phyloP scores from a whole-genome alignment of 2,329 filamentous ascomycete species.

The Thielaviopsis cerberus region DNA sequence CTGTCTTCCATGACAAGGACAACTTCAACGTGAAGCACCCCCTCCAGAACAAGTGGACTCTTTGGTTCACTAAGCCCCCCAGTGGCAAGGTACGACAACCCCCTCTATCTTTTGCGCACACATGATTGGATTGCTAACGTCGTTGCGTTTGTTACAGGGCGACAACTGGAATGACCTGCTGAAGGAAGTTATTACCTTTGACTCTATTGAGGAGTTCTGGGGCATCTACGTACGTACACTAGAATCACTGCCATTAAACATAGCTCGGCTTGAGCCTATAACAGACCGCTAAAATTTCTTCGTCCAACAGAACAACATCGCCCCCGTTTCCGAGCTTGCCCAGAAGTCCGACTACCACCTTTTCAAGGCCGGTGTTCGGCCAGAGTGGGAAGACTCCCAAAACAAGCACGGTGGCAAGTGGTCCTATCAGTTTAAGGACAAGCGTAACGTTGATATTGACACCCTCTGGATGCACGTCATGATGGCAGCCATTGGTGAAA shows the following conservation, averaged over 20 bases:
- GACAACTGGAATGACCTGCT: slow-evolving; percentile 98
- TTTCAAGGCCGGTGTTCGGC: slow-evolving; percentile 92
- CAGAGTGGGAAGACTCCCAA: slow-evolving; percentile 95
- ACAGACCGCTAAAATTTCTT: slow-evolving; percentile 86
- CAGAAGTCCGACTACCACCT: slow-evolving; percentile 98
- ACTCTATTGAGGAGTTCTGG: slow-evolving; percentile 99
- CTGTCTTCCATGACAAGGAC: slow-evolving; percentile 93
- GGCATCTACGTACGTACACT: slow-evolving; percentile 71
- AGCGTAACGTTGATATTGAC: slow-evolving; percentile 78
- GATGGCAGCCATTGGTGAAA: slow-evolving; percentile 92
- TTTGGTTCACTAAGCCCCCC: slow-evolving; percentile 97
- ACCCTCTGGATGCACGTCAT: slow-evolving; percentile 94
- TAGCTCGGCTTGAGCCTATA: too few relatives aligned
- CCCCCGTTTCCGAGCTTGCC: slow-evolving; percentile 81
- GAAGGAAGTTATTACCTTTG: slow-evolving; percentile 96
- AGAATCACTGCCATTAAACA: too few relatives aligned
- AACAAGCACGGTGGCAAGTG: slow-evolving; percentile 99
- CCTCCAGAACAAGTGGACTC: slow-evolving; percentile 77
- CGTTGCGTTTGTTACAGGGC: slow-evolving; percentile 37
- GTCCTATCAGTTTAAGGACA: slow-evolving; percentile 96
- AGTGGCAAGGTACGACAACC: slow-evolving; percentile 60
- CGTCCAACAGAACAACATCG: slow-evolving; percentile 95
- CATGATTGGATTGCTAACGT: not conserved
- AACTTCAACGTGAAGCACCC: slow-evolving; percentile 85
- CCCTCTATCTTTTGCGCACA: not conserved